phyloP scores from a whole-genome alignment of 768 basidiomycete genomes.

The Suillus sp. region DNA sequence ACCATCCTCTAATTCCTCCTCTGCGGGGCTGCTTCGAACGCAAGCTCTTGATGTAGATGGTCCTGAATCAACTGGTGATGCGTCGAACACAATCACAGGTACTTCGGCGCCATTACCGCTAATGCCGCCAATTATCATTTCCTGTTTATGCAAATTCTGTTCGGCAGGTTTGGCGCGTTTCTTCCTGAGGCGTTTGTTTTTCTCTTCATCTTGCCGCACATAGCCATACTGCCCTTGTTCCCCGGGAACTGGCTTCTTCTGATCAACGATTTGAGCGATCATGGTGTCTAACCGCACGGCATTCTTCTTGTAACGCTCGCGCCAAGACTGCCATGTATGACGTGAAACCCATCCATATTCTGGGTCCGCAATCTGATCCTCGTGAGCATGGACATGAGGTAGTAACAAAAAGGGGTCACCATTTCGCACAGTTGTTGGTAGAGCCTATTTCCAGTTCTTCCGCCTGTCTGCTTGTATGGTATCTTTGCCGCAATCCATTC shows the following conservation, averaged over 20 bases:
- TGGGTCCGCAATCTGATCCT: conserved; percentile 57
- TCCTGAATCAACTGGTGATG: conserved; percentile 25
- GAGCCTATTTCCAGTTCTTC: conserved; percentile 78
- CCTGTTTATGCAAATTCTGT: conserved; percentile 27
- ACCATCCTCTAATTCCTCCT: conserved; percentile 69
- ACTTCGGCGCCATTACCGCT: conserved; percentile 15
- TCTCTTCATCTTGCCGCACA: conserved; percentile 74
- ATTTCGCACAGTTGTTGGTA: conserved; percentile 82
- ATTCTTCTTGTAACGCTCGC: conserved; percentile 88
- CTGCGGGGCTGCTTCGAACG: conserved; percentile 48
- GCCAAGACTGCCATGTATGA: conserved; percentile 91
- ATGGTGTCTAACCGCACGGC: conserved; percentile 61
- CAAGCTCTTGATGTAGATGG: conserved; percentile 26
- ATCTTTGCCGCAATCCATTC: conserved; percentile 83
- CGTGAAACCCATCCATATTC: conserved; percentile 79
- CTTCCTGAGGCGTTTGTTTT: conserved; percentile 56
- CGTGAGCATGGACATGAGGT: neutral
- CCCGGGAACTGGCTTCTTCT: conserved; percentile 66
- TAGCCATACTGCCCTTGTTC: conserved; percentile 86
- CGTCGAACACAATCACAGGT: conserved; percentile 31
- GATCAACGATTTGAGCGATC: conserved; percentile 67
- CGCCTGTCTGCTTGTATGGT: conserved; percentile 80
- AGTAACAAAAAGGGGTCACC: conserved; percentile 39
- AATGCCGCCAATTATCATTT: conserved; percentile 17
- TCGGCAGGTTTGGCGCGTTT: conserved; percentile 42